A percentile compares a stretch with the other conserved stretches of the same genome.
Conservation (phyloP, 208 protist genomes). For the Leishmania tarentolae region DNA sequence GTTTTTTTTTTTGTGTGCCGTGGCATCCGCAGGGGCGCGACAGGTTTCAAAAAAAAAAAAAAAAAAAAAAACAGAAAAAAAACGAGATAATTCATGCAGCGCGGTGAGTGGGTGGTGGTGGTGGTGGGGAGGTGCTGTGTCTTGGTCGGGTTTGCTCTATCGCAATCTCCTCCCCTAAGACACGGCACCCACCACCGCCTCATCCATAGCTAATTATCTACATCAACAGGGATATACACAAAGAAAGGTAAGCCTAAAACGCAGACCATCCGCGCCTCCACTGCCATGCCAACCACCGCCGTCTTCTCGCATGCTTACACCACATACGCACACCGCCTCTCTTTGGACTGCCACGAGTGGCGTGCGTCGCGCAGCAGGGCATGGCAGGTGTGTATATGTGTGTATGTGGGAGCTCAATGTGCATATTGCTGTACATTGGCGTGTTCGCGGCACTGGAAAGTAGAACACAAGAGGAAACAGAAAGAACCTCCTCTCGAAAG, state of each 20-base stretch:
- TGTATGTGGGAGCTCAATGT: not conserved
- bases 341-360: not conserved
- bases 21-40: not conserved
- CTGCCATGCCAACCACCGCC: not conserved
- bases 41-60: not conserved
- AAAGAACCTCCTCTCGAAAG: not conserved
- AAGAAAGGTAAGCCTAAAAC: not conserved
- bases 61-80: not conserved
- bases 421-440: not conserved
- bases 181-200: not conserved
- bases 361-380: not conserved
- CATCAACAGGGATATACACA: not conserved
- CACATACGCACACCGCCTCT: not conserved
- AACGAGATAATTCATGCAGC: not conserved
- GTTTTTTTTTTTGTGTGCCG: not conserved
- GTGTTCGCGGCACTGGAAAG: not conserved
- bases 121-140: no score
- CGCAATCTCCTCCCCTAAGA: no score
- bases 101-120: not conserved
- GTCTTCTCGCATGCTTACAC: not conserved
- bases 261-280: not conserved
- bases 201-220: not conserved
- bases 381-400: no score
- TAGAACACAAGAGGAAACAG: slow-evolving; percentile 9
- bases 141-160: no score